Base-by-base conservation (phyloP, 306 rosid species). In the Leucaena leucocephala region DNA sequence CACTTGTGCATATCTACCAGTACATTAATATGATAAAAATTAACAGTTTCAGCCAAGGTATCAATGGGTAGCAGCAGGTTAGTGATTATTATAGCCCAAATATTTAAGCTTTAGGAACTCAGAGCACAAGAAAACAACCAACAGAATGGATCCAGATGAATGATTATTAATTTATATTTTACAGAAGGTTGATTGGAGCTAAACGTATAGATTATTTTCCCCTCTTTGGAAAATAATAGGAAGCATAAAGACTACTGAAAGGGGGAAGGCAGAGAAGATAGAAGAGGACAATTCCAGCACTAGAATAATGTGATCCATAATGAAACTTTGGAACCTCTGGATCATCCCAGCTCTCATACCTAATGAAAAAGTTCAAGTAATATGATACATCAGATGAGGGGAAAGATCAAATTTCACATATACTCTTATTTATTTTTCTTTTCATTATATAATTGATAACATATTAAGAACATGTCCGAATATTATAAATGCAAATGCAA, bases 211-310 rank as follows among this genome's bases (percentile, higher is more conserved):
- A 34, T 33, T 1, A 14, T 50, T 34, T 68, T 36, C 42, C 70
- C 68, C 57, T 16, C 10, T 61, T 69, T 65, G 38, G 43, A 49
- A 75, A 70, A 52, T 14, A 45, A 69, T 69, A 69, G 15, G 19
- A 64, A 55, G 66, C 70, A 55, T 13, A 64, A 45, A 63, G 76
- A 66, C 40, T n/a, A 82, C 99, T 93, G 83, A 96, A 96, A 54
- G 99, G 98, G 14, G 99, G 99, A 74, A 96, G 85, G 70, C 99
- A 98, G 65, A 96, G 89, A 81, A 96, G 92, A 88, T 96, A 96
- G 86, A 93, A 96, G 54, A 96, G 98, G 74, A 96, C 99, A 76
- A 93, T 96, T 83, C 99, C 99, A 87, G 99, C 99, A 91, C 99
- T 96, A 76, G 99, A 96, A 86, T 96, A 96, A 88, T 96, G 99